A percentile compares a stretch with the other conserved stretches of the same genome.
Conservation (phyloP, 768 basidiomycete species). For the Calocera viscosa region DNA sequence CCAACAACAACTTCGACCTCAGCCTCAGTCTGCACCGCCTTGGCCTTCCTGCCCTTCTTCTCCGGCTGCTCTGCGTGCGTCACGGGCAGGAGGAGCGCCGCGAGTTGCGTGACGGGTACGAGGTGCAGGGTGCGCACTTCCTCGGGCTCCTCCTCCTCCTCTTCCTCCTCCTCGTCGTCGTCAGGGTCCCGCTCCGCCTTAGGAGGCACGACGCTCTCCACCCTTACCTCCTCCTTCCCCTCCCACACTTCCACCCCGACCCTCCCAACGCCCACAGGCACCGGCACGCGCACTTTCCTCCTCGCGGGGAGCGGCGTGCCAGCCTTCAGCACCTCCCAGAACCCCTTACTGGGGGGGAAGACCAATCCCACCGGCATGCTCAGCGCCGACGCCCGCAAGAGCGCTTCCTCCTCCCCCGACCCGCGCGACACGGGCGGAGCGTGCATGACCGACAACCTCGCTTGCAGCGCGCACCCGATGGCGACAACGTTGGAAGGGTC, state of each 20-base stretch:
- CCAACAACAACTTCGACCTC: too few species aligned
- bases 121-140: not conserved
- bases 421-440: constrained; percentile 35
- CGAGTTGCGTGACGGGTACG: constrained; percentile 17
- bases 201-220: constrained; percentile 44
- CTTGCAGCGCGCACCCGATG: constrained; percentile 65
- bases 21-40: too few species aligned
- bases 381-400: constrained; percentile 40
- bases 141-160: constrained; percentile 43
- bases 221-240: constrained; percentile 50
- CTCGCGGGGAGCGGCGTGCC: constrained; percentile 63
- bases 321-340: constrained; percentile 52
- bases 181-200: constrained; percentile 37
- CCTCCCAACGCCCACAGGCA: constrained; percentile 32
- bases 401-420: constrained; percentile 28
- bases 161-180: constrained; percentile 36
- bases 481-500: constrained; percentile 70
- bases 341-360: constrained; percentile 42
- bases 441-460: constrained; percentile 44
- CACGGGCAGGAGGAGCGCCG: constrained; percentile 19
- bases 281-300: constrained; percentile 46
- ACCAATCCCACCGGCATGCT: constrained; percentile 52
- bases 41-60: constrained; percentile 30
- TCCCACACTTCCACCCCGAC: constrained; percentile 70
- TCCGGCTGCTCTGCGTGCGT: constrained; percentile 18